These are phyloP conservation scores for Saccharomycopsis synnaedendra DNA, from an alignment of 805 yeast species.

Conservation along the genomic window DNA sequence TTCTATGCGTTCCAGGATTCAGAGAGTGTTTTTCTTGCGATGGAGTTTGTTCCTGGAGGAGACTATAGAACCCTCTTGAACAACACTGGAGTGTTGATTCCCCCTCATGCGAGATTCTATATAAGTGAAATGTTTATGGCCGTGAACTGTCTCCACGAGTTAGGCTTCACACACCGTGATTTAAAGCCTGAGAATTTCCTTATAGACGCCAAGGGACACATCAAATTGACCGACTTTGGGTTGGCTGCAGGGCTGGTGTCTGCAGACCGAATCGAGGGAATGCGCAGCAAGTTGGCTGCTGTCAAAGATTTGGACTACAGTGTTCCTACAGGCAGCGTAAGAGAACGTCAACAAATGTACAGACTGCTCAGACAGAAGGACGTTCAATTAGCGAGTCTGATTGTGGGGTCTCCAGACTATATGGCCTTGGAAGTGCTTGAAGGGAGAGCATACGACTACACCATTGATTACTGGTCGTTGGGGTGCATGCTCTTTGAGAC, in stretches of 20 bases:
- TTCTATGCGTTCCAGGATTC: constrained; percentile 92
- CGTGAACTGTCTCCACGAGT: constrained; percentile 83
- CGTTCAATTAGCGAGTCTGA: constrained; percentile 82
- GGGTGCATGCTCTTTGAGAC: constrained; percentile 97
- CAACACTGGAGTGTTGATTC: constrained; percentile 85
- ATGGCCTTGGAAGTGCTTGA: constrained; percentile 97
- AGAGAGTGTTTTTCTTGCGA: constrained; percentile 83
- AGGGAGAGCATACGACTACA: constrained; percentile 87
- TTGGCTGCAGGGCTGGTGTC: constrained; percentile 94
- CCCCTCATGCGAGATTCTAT: constrained; percentile 93
- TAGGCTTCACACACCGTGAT: constrained; percentile 95
- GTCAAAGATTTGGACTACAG: constrained; percentile 69
- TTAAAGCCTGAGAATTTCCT: constrained; percentile 90
- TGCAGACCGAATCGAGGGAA: constrained; percentile 83
- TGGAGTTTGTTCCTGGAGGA: constrained; percentile 99
- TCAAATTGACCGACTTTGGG: constrained; percentile 92
- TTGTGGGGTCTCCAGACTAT: constrained; percentile 97
- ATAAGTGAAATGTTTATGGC: constrained; percentile 95
- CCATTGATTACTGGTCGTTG: constrained; percentile 97
- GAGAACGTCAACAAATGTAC: constrained; percentile 81
- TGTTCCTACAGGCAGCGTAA: constrained; percentile 54
- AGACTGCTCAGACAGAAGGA: constrained; percentile 65
- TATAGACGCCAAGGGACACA: constrained; percentile 84
- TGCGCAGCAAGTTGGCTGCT: constrained; percentile 58
- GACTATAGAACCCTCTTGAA: constrained; percentile 91